phyloP scores from a whole-genome alignment of 202 grass and related monocot genomes.

The Digitaria exilis region DNA sequence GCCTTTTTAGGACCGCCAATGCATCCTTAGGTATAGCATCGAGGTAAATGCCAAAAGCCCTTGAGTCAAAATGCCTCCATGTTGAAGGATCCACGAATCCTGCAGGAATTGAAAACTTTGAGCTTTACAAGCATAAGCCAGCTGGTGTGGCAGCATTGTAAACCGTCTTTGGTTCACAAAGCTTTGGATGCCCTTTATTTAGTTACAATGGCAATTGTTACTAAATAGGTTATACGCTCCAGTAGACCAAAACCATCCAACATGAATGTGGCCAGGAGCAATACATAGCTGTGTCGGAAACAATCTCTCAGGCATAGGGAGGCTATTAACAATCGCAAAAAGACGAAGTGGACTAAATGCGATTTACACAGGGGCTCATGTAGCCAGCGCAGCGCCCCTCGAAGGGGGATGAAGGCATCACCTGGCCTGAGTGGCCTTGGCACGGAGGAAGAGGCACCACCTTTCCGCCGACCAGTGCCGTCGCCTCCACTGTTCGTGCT shows the following conservation, averaged over 20 bases:
- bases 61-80: constrained; percentile 69
- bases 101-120: constrained; percentile 37
- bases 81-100: constrained; percentile 64
- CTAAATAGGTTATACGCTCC: background rate
- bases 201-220: background rate
- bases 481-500: constrained; percentile 30
- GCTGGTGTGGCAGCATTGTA: background rate
- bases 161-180: background rate
- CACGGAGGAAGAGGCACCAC: constrained; percentile 15
- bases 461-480: background rate
- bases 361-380: background rate
- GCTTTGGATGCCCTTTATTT: background rate
- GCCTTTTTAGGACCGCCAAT: constrained; percentile 54
- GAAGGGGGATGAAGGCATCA: constrained; percentile 27
- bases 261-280: background rate
- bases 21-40: constrained; percentile 48
- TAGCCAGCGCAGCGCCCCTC: background rate
- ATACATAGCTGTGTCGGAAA: background rate
- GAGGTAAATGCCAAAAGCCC: constrained; percentile 47
- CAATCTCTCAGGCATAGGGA: background rate
- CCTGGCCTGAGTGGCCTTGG: constrained; percentile 43
- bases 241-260: background rate
- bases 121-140: background rate
- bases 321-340: background rate
- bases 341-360: background rate